Evolutionary conservation across 164 flowering plant species (phyloP), one percentile per base, ranked within the genome.

Genomic region (Vitis rupestris): DNA sequence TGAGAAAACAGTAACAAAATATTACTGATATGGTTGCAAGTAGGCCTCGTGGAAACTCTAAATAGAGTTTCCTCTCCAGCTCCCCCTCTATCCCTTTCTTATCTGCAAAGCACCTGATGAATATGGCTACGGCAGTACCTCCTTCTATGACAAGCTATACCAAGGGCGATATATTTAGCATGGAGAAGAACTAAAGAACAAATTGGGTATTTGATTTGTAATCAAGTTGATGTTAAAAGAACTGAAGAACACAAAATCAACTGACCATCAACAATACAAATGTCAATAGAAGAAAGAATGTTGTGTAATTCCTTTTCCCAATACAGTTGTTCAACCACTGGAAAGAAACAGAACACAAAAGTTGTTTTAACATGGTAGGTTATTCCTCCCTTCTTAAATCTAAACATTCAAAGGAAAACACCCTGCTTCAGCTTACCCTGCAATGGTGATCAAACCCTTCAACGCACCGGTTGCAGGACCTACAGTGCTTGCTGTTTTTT

Each of bases 361-460:
- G 44, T 37, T 37, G 44, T 37, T 68, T 27, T 14, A 59, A 7
- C 51, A 1, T n/a, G 57, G 9, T 2, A n/a, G 7, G 50, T 54
- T 17, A 44, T 50, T 12, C 2, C 47, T 9, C 3, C n/a, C 15
- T 3, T 50, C 19, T 17, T 63, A 2, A 37, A 12, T 12, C 50
- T 55, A n/a, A 31, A 23, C 14, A 57, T 10, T 8, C 11, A 58
- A 59, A 31, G 8, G 14, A 62, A 14, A 63, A 63, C 74, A 93
- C 99, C 86, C 96, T 86, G 88, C 99, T 69, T 58, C 48, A 62
- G 49, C 77, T 83, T 75, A 93, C 99, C 86, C 96, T 86, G 88
- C 99, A 95, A 80, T 95, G 99, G 81, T 95, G 99, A 83, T 95
- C 99, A 76, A 95, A 95, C 54, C 98, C 99, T 72, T 95, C 98